Conservation (phyloP, 192 early-diverging fungal species). For the Backusella australiensis region DNA sequence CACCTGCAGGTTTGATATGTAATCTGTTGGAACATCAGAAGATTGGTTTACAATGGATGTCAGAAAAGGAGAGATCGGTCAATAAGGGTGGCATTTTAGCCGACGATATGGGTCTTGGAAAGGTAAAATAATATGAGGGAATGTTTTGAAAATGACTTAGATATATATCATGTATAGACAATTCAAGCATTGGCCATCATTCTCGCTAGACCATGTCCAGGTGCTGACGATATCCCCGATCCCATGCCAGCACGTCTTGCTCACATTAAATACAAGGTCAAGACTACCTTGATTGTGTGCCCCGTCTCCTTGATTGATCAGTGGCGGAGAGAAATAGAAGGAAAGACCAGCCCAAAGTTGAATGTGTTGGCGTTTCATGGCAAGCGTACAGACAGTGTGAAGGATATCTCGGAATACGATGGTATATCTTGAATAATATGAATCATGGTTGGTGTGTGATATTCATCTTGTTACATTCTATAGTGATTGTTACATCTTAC, state of each 20-base stretch:
- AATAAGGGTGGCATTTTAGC: conserved; percentile 59
- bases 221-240: not conserved
- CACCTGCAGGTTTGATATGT: conserved; percentile 46
- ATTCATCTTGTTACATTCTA: not conserved
- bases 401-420: conserved; percentile 45
- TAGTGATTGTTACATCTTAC: conserved; percentile 54
- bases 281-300: conserved; percentile 66
- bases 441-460: not conserved
- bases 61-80: conserved; percentile 43
- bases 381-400: conserved; percentile 30
- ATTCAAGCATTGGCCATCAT: conserved; percentile 70
- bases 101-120: conserved; percentile 74
- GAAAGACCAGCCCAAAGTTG: conserved; percentile 51
- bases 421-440: conserved; percentile 19
- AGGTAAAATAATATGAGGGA: conserved; percentile 27
- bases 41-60: conserved; percentile 59
- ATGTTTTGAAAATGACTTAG: too few relatives aligned
- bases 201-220: conserved; percentile 40
- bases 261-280: conserved; percentile 32
- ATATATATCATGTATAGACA: conserved; percentile 36
- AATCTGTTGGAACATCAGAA: conserved; percentile 57
- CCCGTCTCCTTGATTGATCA: conserved; percentile 69
- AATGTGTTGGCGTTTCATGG: conserved; percentile 69
- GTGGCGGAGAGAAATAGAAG: conserved; percentile 66
- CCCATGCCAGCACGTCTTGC: not conserved